phyloP scores from a whole-genome alignment of 805 yeast genomes.

The Allodekkera sacchari region DNA sequence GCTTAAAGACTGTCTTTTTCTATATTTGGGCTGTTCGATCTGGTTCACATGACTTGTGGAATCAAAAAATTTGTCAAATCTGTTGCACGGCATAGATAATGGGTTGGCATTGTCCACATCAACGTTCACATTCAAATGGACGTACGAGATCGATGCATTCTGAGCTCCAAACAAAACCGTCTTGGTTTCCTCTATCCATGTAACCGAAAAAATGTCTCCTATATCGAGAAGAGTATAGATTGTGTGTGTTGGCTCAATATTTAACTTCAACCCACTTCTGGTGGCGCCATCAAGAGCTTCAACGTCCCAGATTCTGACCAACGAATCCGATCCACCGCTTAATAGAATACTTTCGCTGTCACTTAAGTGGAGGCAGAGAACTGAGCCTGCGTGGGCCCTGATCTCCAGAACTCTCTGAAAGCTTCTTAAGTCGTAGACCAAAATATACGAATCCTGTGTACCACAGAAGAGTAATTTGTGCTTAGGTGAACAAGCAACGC shows the following conservation, averaged over 20 bases:
- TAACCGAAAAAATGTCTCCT: slow-evolving; percentile 85
- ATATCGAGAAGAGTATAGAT: slow-evolving; percentile 80
- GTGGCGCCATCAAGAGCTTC: background rate
- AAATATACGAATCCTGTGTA: slow-evolving; percentile 75
- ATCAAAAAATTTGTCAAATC: slow-evolving; percentile 83
- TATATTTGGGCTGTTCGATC: background rate
- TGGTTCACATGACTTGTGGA: slow-evolving; percentile 46
- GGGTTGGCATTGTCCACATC: slow-evolving; percentile 20
- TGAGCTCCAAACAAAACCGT: slow-evolving; percentile 84
- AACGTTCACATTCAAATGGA: slow-evolving; percentile 29
- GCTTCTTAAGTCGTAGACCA: slow-evolving; percentile 59
- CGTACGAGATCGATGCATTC: slow-evolving; percentile 80
- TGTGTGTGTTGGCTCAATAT: slow-evolving; percentile 47
- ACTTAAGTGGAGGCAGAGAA: slow-evolving; percentile 56
- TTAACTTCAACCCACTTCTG: slow-evolving; percentile 1
- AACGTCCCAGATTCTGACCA: slow-evolving; percentile 74
- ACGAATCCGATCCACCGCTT: slow-evolving; percentile 85
- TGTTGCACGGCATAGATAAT: slow-evolving; percentile 46
- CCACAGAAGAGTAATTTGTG: slow-evolving; percentile 71
- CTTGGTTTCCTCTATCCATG: slow-evolving; percentile 52
- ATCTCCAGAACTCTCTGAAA: slow-evolving; percentile 48
- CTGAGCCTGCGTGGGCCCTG: slow-evolving; percentile 65
- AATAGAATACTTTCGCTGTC: slow-evolving; percentile 52
- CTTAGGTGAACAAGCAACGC: slow-evolving; percentile 55
- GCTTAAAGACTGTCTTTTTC: slow-evolving; percentile 12